Conservation (phyloP, 768 basidiomycete species). For the Austroboletus festivus region DNA sequence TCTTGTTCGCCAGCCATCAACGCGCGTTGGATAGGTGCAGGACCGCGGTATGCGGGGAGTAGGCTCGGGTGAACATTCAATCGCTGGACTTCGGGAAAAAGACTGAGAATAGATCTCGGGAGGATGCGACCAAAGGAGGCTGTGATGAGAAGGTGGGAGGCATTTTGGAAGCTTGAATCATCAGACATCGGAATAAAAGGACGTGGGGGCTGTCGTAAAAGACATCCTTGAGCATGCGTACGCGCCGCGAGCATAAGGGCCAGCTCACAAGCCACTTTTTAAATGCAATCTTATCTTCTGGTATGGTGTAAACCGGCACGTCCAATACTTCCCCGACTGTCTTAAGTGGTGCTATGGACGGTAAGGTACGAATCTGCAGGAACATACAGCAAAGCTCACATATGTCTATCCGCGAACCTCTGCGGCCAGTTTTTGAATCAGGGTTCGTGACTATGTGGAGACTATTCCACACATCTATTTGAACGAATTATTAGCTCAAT, state of each 20-base stretch:
- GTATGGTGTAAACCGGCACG: constrained; percentile 60
- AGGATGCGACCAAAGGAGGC: constrained; percentile 92
- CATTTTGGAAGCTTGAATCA: constrained; percentile 22
- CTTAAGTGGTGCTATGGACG: constrained; percentile 64
- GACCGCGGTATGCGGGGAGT: constrained; percentile 83
- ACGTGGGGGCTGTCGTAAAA: constrained; percentile 42
- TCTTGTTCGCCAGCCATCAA: constrained; percentile 62
- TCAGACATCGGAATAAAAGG: constrained; percentile 26
- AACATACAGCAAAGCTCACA: constrained; percentile 36
- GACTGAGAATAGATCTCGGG: constrained; percentile 52
- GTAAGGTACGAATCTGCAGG: not conserved
- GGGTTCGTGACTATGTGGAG: constrained; percentile 72
- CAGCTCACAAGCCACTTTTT: constrained; percentile 57
- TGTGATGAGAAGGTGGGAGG: constrained; percentile 66
- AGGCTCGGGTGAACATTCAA: constrained; percentile 91
- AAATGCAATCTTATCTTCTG: constrained; percentile 56
- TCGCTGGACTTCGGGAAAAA: constrained; percentile 56
- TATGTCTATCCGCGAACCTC: constrained; percentile 51
- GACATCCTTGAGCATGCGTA: not conserved
- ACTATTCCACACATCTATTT: constrained; percentile 71
- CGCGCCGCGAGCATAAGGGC: not conserved
- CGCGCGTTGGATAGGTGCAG: constrained; percentile 86
- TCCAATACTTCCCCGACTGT: constrained; percentile 48
- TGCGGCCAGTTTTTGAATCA: constrained; percentile 60
- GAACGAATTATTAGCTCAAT: constrained; percentile 9